Percentiles rank a stretch among this genome's conserved stretches.
These are phyloP conservation scores for Annulohypoxylon bovei DNA, from an alignment of 495 filamentous ascomycete genomes.

Conservation along the genomic window DNA sequence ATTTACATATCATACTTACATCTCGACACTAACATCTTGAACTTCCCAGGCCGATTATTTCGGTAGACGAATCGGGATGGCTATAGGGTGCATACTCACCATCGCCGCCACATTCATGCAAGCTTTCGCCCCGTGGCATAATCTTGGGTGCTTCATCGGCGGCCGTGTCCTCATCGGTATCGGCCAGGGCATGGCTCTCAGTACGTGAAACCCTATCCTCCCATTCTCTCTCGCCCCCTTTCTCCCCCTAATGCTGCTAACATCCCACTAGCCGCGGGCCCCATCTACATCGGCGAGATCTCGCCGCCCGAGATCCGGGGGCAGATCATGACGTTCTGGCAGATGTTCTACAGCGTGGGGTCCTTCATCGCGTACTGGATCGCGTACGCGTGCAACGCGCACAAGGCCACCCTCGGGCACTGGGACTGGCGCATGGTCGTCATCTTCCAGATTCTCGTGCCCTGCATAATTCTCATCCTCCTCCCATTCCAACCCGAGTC, in stretches of 20 bases:
- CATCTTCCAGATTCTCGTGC: constrained; percentile 70
- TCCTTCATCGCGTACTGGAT: constrained; percentile 71
- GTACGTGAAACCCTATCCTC: constrained; percentile 48
- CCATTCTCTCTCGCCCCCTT: too few relatives aligned
- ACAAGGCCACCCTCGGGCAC: constrained; percentile 61
- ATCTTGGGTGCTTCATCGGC: constrained; percentile 68
- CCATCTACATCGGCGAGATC: constrained; percentile 71
- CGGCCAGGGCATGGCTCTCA: constrained; percentile 71
- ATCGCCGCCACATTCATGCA: constrained; percentile 72
- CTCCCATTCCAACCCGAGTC: constrained; percentile 67
- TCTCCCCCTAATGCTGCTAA: too few relatives aligned
- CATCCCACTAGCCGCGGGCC: constrained; percentile 52
- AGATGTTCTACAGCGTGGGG: constrained; percentile 72
- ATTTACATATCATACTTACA: not conserved
- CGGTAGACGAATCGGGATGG: constrained; percentile 69
- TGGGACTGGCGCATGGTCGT: constrained; percentile 73
- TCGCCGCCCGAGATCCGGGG: constrained; percentile 68
- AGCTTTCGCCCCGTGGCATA: constrained; percentile 63
- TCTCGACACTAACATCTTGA: constrained; percentile 8
- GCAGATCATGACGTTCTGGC: constrained; percentile 74
- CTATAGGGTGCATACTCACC: constrained; percentile 63
- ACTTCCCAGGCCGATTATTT: constrained; percentile 59
- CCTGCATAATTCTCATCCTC: constrained; percentile 60
- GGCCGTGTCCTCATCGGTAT: constrained; percentile 71
- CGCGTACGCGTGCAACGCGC: constrained; percentile 64